A percentile compares a stretch with the other conserved stretches of the same genome.
Conservation (phyloP, 192 early-diverging fungal genomes). For the Helicostylum pulchrum region DNA sequence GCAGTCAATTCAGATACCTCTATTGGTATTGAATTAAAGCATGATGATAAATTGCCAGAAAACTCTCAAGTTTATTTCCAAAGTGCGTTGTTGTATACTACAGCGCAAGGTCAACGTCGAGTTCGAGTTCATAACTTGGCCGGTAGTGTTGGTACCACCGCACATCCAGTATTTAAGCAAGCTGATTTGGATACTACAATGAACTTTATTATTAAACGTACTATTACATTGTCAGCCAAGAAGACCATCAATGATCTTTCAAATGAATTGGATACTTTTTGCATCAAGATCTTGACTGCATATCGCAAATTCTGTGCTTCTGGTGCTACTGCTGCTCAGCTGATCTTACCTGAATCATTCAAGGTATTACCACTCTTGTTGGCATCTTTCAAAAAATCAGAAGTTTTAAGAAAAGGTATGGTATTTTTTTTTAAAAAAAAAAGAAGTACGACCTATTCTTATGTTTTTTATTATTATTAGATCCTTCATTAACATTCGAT, state of each 20-base stretch:
- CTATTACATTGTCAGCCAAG: slow-evolving; percentile 68
- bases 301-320: slow-evolving; percentile 92
- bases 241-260: slow-evolving; percentile 71
- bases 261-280: slow-evolving; percentile 80
- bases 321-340: slow-evolving; percentile 84
- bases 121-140: slow-evolving; percentile 91
- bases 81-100: slow-evolving; percentile 93
- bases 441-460: slow-evolving; percentile 5
- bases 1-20: slow-evolving; percentile 84
- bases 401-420: slow-evolving; percentile 69
- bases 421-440: not conserved
- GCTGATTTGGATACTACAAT: slow-evolving; percentile 92
- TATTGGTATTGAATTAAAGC: slow-evolving; percentile 76
- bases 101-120: slow-evolving; percentile 78
- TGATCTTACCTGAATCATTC: slow-evolving; percentile 95
- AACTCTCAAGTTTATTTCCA: slow-evolving; percentile 83
- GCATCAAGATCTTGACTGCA: slow-evolving; percentile 82
- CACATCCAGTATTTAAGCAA: slow-evolving; percentile 82
- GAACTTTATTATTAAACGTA: slow-evolving; percentile 80
- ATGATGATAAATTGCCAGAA: slow-evolving; percentile 90
- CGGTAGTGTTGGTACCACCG: slow-evolving; percentile 66
- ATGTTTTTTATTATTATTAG: not conserved
- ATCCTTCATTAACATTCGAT: slow-evolving; percentile 69
- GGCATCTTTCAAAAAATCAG: slow-evolving; percentile 79
- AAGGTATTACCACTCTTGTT: slow-evolving; percentile 90